Conservation (phyloP, 2,329 filamentous ascomycete genomes). For the Metarhizium album region DNA sequence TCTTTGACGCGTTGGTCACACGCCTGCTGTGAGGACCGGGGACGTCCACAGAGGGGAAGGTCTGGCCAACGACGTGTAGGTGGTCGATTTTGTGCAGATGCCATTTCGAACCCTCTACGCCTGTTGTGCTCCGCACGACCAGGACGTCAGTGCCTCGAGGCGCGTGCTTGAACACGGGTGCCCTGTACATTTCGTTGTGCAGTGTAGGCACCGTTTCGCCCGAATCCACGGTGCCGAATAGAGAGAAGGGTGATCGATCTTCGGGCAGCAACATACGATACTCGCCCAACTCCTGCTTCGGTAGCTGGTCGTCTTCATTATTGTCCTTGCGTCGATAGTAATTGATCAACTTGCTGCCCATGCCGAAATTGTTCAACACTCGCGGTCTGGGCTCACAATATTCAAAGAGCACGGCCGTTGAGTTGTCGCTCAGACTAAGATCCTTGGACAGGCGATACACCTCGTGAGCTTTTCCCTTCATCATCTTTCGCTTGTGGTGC, state of each 20-base stretch:
- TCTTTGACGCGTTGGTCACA: conserved; percentile 95
- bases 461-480: conserved; percentile 69
- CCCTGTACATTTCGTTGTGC: conserved; percentile 91
- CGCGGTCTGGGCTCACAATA: conserved; percentile 92
- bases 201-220: conserved; percentile 85
- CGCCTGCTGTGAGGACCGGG: conserved; percentile 89
- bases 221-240: conserved; percentile 86
- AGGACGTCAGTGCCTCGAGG: conserved; percentile 75
- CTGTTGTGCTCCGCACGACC: conserved; percentile 71
- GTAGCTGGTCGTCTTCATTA: conserved; percentile 62
- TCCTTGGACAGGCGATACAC: conserved; percentile 74
- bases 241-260: conserved; percentile 90
- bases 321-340: conserved; percentile 80
- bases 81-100: conserved; percentile 85
- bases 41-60: conserved; percentile 84
- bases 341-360: conserved; percentile 93
- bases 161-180: conserved; percentile 82
- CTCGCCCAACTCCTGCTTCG: conserved; percentile 80
- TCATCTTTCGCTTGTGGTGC: conserved; percentile 67
- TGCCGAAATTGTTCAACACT: conserved; percentile 90
- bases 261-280: conserved; percentile 80
- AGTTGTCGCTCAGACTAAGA: conserved; percentile 80
- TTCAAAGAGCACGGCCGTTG: conserved; percentile 77
- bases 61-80: conserved; percentile 82
- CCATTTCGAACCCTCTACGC: conserved; percentile 66